These are phyloP conservation scores for Miscanthus sacchariflorus DNA, from an alignment of 202 grass and related monocot genomes.

Conservation along the genomic window DNA sequence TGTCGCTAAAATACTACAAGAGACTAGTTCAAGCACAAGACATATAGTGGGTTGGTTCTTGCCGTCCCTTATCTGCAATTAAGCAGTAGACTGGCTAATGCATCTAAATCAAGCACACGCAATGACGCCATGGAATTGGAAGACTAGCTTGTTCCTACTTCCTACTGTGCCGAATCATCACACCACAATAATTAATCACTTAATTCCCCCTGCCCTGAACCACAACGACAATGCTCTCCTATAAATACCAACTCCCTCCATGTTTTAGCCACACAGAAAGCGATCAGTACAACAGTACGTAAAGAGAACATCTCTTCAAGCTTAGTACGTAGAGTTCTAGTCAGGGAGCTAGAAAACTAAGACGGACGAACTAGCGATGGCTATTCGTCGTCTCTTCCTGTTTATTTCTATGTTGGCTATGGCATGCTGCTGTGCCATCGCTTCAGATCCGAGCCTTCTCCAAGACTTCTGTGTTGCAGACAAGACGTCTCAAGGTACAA, in stretches of 20 bases:
- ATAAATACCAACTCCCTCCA: background rate
- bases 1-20: background rate
- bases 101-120: background rate
- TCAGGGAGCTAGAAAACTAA: background rate
- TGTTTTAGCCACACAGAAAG: background rate
- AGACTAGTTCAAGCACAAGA: background rate
- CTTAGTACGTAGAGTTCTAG: background rate
- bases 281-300: background rate
- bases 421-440: background rate
- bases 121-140: background rate
- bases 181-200: background rate
- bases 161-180: background rate
- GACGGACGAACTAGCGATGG: background rate
- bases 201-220: background rate
- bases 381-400: background rate
- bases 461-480: constrained; percentile 43
- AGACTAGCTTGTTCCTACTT: background rate
- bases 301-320: background rate
- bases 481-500: background rate
- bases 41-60: background rate
- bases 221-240: background rate
- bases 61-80: background rate
- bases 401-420: background rate
- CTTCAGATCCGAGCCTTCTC: constrained; percentile 35
- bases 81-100: background rate